Base-by-base conservation (phyloP, 306 rosid genomes). In the Quercus bicolor region DNA sequence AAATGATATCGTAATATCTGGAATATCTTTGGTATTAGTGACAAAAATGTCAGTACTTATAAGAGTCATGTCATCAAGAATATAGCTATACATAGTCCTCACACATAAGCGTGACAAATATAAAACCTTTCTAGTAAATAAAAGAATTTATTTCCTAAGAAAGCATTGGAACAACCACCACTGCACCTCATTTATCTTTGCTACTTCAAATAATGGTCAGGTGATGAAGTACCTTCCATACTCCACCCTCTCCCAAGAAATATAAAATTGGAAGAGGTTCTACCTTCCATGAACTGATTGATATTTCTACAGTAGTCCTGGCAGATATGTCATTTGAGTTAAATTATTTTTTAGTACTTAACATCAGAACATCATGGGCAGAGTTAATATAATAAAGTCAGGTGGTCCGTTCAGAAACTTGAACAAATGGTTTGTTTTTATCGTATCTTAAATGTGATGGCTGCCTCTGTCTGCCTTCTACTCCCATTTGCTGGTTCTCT, bases 281-380 rank as follows among this genome's bases (percentile, higher is more conserved):
- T 76, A 73, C 45, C 56, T 66, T 68, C 75, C 21, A 61, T 40
- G 59, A 20, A 6, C 60, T 70, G 74, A 24, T 23, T 64, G 74
- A 68, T 72, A 69, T 56, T 57, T 84, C 21, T 74, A 79, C 83
- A 75, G 80, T 79, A 85, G 87, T 77, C 37, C 9, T 40, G 64
- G 71, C 75, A 64, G 66, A 70, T 34, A 15, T 65, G 12, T 53
- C 34, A 56, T 15, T 9, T 59, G 51, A 64, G 31, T 64, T 70
- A 29, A 28, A 37, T 19, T 79, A 62, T 18, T 78, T 54, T 70
- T 34, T 76, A 73, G 51, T 65, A 60, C 45, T 76, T 70, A 78
- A 12, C 45, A 28, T 56, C 75, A 75, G 65, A 65, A 76, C 79
- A 72, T 77, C 28, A 82, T 86, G 91, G 89, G 89, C 81, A 33